Base-by-base conservation (phyloP, 257 asterid genomes). In the Coffea eugenioides region DNA sequence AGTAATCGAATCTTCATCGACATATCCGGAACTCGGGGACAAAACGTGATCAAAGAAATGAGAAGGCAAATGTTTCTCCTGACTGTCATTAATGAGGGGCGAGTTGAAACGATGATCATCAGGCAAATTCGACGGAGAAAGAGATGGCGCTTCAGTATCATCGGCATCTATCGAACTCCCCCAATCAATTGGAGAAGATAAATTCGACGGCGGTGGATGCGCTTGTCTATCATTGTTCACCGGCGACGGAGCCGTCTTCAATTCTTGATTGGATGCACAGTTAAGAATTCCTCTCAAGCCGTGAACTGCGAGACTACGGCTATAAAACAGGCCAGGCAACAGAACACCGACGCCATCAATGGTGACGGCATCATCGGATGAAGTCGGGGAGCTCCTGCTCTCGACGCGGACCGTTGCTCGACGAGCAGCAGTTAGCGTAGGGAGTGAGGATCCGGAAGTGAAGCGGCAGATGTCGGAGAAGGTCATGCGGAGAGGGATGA, bases 281-380 rank as follows among this genome's bases (percentile, higher is more conserved):
- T 68, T 83, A 39, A 86, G 69, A 45, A 81, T 81, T 7, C 87
- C 89, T 61, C 80, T 84, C 77, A 83, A 81, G 49, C 87, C 87
- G 71, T 86, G 89, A 75, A 81, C 87, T 4, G 87, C 82, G 8
- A 86, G n/a, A 59, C 81, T 76, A 1, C 76, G 76, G 65, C 84
- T 73, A 77, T 80, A 81, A 72, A 80, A 83, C 83, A 83, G 57
- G 34, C 85, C 85, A 48, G 87, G 89, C 43, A 69, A 52, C n/a
- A 52, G 77, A 62, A 83, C 43, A 15, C 46, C 65, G 4, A 83
- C 85, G 2, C 76, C 77, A 21, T 81, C 74, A 10, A 83, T 49
- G 51, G 74, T 41, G 68, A 86, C 76, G 67, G 67, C 21, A n/a
- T 74, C 77, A 25, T 67, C 77, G 23, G 76, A 59, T 2, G 71